phyloP scores from a whole-genome alignment of 257 asterid genomes.

The Jacaranda copaia region DNA sequence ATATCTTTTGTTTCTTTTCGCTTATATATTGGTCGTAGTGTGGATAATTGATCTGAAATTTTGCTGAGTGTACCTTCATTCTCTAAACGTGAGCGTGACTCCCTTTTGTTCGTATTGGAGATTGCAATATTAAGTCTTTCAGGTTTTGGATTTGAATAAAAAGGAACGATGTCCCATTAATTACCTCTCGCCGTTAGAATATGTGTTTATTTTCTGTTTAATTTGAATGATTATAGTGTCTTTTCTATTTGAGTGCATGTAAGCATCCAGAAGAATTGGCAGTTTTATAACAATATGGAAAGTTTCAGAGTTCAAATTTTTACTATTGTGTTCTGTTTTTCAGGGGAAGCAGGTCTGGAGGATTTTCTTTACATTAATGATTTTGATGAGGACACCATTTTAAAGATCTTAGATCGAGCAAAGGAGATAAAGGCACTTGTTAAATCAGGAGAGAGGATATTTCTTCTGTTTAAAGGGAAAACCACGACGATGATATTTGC shows the following conservation, averaged over 20 bases:
- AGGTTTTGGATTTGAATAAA: too few species aligned
- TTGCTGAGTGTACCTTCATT: background rate
- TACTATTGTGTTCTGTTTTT: slow-evolving; percentile 20
- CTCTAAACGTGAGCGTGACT: too few species aligned
- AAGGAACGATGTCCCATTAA: too few species aligned
- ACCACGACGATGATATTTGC: slow-evolving; percentile 98
- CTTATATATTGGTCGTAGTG: background rate
- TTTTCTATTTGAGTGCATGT: slow-evolving; percentile 1
- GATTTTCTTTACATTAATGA: slow-evolving; percentile 87
- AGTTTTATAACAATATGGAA: background rate
- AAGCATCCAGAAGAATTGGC: background rate
- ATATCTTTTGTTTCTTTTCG: background rate
- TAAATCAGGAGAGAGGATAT: slow-evolving; percentile 85
- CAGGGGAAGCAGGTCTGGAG: slow-evolving; percentile 75
- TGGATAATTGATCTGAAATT: slow-evolving; percentile 4
- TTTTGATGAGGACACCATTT: slow-evolving; percentile 78
- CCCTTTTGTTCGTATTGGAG: too few species aligned
- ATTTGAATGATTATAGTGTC: background rate
- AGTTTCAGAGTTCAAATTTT: background rate
- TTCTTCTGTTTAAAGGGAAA: slow-evolving; percentile 91
- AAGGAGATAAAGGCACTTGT: slow-evolving; percentile 81
- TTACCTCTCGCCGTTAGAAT: too few species aligned
- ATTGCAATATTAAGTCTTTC: too few species aligned
- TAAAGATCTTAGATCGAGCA: slow-evolving; percentile 81
- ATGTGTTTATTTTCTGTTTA: background rate